Conservation (phyloP, 1,139 yeast genomes). For the Saccharomyces hybrid region DNA sequence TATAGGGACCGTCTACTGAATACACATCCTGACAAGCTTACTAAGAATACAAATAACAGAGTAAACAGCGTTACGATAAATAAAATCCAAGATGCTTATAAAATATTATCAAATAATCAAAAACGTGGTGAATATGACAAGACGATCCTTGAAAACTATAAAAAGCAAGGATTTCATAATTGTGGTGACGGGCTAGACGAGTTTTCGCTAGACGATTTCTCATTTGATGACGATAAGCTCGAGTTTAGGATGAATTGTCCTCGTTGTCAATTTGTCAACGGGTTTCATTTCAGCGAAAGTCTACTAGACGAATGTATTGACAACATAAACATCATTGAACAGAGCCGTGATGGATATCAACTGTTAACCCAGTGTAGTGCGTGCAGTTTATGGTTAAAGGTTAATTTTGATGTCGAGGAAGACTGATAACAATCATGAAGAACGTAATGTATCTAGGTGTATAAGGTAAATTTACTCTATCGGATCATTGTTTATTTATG, state of each 20-base stretch:
- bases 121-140: slow-evolving; percentile 43
- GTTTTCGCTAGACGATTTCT: slow-evolving; percentile 55
- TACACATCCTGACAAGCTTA: slow-evolving; percentile 69
- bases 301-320: slow-evolving; percentile 51
- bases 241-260: slow-evolving; percentile 51
- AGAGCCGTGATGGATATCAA: slow-evolving; percentile 45
- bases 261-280: slow-evolving; percentile 51
- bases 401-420: slow-evolving; percentile 36
- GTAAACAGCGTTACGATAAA: slow-evolving; percentile 29
- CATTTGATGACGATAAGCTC: slow-evolving; percentile 24
- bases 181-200: slow-evolving; percentile 62
- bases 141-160: slow-evolving; percentile 34
- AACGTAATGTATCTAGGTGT: too few relatives aligned
- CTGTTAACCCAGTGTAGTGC: slow-evolving; percentile 69
- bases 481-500: too few relatives aligned
- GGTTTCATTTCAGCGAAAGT: slow-evolving; percentile 52
- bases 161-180: slow-evolving; percentile 43
- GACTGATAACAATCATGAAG: too few relatives aligned
- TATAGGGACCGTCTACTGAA: slow-evolving; percentile 51
- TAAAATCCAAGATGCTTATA: slow-evolving; percentile 53
- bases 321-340: slow-evolving; percentile 44
- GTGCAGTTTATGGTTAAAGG: slow-evolving; percentile 79
- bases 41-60: slow-evolving; percentile 10
- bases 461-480: too few relatives aligned
- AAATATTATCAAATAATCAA: slow-evolving; percentile 37